Evolutionary conservation across 1,284 basidiomycete genomes (phyloP).

Genomic region (Sporisorium exsertum): DNA sequence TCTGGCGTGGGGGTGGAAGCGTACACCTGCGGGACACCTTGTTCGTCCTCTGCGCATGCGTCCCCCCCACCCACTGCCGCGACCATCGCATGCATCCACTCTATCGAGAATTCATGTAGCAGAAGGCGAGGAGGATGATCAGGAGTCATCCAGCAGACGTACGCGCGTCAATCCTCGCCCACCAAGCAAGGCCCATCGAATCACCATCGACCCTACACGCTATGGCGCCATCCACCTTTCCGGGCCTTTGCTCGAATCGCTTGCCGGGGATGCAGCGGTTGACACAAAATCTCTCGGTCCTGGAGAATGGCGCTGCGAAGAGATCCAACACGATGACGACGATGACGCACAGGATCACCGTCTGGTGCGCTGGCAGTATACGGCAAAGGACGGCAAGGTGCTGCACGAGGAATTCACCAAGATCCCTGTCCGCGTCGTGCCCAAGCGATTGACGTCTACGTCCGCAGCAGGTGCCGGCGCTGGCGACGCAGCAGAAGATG

Average conservation of each 20-base stretch:
- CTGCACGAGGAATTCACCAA: constrained; percentile 49
- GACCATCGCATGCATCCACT: constrained; percentile 31
- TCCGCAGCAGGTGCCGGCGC: not conserved
- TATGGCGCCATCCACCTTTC: constrained; percentile 62
- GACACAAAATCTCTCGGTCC: constrained; percentile 30
- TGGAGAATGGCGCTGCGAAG: constrained; percentile 37
- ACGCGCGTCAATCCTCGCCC: constrained; percentile 42
- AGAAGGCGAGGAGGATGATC: constrained; percentile 17
- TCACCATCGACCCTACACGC: constrained; percentile 64
- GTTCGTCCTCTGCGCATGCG: constrained; percentile 64
- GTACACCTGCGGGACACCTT: constrained; percentile 61
- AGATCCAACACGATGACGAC: constrained; percentile 37
- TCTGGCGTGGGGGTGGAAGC: constrained; percentile 64
- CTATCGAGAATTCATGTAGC: constrained; percentile 13
- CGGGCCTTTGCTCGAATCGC: constrained; percentile 48
- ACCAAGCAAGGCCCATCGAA: constrained; percentile 44
- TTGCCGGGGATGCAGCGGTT: constrained; percentile 15
- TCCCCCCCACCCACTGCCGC: constrained; percentile 54
- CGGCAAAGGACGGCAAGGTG: constrained; percentile 40
- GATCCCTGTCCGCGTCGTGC: constrained; percentile 32
- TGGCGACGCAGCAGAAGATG: constrained; percentile 16
- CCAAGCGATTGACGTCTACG: not conserved
- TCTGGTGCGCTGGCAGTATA: constrained; percentile 45
- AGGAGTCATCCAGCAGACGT: constrained; percentile 10
- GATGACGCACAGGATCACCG: constrained; percentile 12